Base-by-base conservation (phyloP, 1,284 basidiomycete genomes). In the Fereydounia khargensis region DNA sequence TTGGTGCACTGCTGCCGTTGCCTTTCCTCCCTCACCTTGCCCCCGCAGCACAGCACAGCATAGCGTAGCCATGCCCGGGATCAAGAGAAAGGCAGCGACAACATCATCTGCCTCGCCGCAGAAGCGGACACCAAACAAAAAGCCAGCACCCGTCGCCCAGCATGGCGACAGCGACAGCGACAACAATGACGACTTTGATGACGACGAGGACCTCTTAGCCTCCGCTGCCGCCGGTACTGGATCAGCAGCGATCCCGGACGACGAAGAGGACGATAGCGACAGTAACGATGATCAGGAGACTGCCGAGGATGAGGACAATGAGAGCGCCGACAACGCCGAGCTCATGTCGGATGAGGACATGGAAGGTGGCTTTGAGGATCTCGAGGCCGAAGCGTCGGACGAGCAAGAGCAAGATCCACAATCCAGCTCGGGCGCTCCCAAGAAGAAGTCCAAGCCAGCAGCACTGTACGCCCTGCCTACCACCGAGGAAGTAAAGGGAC, bases 401-500 rank as follows among this genome's bases (percentile, higher is more conserved):
- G 57, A 59, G 3, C 55, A 66, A 9, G 35, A 28, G 13, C 30
- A 32, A 39, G 37, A 27, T 20, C 18, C 21, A 47, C 30, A 21
- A 33, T 27, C 34, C 41, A 33, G 42, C 53, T 51, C 41, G 55
- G 56, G 66, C 38, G 61, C 58, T 11, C 39, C 62, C 1, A 55
- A 51, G 28, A 62, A 62, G 34, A 49, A 41, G 32, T 47, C 59
- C 56, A 65, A 10, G 59, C 49, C 68, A 42, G 45, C 70, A 17
- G 59, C 66, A 6, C 72, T 80, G 16, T 81, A 80, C 68, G 75
- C 78, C 27, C 74, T 80, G 1, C 79, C 80, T 0, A 81, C 81
- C 0, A 70, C 77, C 17, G 77, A 86, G 51, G 89, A 94, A 74
- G 80, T 94, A 36, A 82, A 86, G 49, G 79, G 78, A 6, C 85